These are phyloP conservation scores for Lasiodiplodia theobromae DNA, from an alignment of 2,329 filamentous ascomycete species.

Conservation along the genomic window DNA sequence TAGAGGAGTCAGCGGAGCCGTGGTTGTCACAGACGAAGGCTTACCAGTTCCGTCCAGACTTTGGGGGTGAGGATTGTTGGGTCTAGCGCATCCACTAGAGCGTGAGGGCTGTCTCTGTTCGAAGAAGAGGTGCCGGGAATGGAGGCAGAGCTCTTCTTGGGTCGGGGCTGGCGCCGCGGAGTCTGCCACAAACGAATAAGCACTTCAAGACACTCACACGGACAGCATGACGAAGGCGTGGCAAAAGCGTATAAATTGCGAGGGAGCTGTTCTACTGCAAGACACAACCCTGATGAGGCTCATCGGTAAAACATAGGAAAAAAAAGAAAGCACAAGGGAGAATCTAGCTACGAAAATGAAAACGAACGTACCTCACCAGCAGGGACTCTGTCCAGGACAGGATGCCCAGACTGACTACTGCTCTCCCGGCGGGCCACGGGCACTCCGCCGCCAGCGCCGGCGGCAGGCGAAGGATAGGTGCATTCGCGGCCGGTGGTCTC, in stretches of 20 bases:
- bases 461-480: constrained; percentile 67
- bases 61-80: constrained; percentile 67
- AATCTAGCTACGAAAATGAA: constrained; percentile 20
- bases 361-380: constrained; percentile 30
- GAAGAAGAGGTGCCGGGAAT: constrained; percentile 44
- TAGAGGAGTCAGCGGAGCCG: constrained; percentile 31
- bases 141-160: constrained; percentile 49
- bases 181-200: constrained; percentile 28
- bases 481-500: constrained; percentile 75
- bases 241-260: constrained; percentile 26
- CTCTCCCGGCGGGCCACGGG: constrained; percentile 40
- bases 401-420: constrained; percentile 31
- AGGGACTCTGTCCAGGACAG: constrained; percentile 13
- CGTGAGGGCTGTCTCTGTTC: constrained; percentile 54
- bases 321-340: background rate
- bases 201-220: constrained; percentile 24
- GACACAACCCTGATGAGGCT: constrained; percentile 16
- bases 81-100: constrained; percentile 65
- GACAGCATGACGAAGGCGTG: constrained; percentile 19
- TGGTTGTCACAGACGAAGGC: constrained; percentile 26
- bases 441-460: constrained; percentile 41
- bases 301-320: constrained; percentile 17
- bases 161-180: constrained; percentile 32
- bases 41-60: constrained; percentile 68
- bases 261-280: constrained; percentile 28